Base-by-base conservation (phyloP, 1,284 basidiomycete species). In the Rhodofomes roseus region DNA sequence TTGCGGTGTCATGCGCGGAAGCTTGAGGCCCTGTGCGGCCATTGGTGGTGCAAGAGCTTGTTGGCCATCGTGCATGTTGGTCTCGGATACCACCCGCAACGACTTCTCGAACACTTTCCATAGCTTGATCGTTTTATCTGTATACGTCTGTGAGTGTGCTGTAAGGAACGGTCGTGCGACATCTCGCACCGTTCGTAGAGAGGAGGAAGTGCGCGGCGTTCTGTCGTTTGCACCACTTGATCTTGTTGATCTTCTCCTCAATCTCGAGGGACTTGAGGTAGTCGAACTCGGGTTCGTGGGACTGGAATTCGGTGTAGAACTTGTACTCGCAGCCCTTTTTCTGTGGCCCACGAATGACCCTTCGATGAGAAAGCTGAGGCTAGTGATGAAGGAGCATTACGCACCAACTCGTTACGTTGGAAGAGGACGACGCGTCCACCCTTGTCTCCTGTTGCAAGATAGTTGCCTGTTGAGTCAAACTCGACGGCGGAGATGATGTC, bases 251-350 rank as follows among this genome's bases (percentile, higher is more conserved):
- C 89, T 99, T 99, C 82, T 99, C 97, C 78, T 99, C 97, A 75
- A 99, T 99, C 83, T 99, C 97, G 67, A 99, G 83, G 34, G 95
- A 97, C 82, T 99, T 99, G 74, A 99, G 89, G 76, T 99, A 99
- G 81, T 99, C 97, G 76, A 99, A 99, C 76, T 99, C 97, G 60
- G 97, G 97, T 76, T 99, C 97, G 76, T 99, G 97, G 48, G 95
- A 97, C 82, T 99, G 97, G 74, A 99, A 97, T 77, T 99, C 97
- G 62, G 97, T 99, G 77, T 99, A 98, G 77, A 99, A 99, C 78
- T 98, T 98, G 87, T 99, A 99, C 79, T 99, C 97, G 81, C 97
- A 99, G 62, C 95, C 95, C 77, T 98, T 98, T 92, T 99, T 99
- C 93, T 96, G 72, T 62, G 40, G 59, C 58, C 51, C 37, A 40